phyloP scores from a whole-genome alignment of 1,284 basidiomycete genomes.

The Entoloma clypeatum region DNA sequence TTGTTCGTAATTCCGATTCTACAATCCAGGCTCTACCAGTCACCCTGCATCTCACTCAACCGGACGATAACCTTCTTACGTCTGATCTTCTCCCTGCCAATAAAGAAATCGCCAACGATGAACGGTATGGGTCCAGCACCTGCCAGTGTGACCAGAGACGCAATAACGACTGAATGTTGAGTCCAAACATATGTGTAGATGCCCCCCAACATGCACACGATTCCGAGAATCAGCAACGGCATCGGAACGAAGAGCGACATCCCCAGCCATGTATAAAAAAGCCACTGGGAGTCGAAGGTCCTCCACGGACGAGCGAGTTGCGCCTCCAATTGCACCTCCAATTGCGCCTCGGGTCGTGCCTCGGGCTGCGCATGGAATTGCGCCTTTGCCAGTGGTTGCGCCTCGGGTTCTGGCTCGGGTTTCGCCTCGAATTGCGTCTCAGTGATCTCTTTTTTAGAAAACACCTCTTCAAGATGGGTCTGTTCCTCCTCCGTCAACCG shows the following conservation, averaged over 20 bases:
- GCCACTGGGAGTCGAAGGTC: too few relatives aligned
- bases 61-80: slow-evolving; percentile 8
- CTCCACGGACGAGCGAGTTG: too few relatives aligned
- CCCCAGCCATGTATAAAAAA: slow-evolving; percentile 8
- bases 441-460: too few relatives aligned
- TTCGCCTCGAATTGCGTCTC: too few relatives aligned
- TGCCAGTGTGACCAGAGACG: slow-evolving; percentile 4
- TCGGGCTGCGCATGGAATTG: neutral
- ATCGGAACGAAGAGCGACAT: slow-evolving; percentile 14
- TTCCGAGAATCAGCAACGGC: slow-evolving; percentile 13
- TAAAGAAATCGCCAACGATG: slow-evolving; percentile 10
- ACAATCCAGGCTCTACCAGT: slow-evolving; percentile 14
- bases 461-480: slow-evolving; percentile 4
- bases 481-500: slow-evolving; percentile 10
- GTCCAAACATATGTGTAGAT: slow-evolving; percentile 14
- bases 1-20: too few relatives aligned
- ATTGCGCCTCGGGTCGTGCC: neutral
- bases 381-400: too few relatives aligned
- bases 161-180: slow-evolving; percentile 13
- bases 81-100: slow-evolving; percentile 5
- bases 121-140: slow-evolving; percentile 7
- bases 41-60: slow-evolving; percentile 17
- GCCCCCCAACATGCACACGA: slow-evolving; percentile 13
- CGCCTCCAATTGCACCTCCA: too few relatives aligned
- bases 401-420: too few relatives aligned